A percentile compares a stretch with the other conserved stretches of the same genome.
Conservation (phyloP, 805 yeast genomes). For the Ogataea degrootiae region DNA sequence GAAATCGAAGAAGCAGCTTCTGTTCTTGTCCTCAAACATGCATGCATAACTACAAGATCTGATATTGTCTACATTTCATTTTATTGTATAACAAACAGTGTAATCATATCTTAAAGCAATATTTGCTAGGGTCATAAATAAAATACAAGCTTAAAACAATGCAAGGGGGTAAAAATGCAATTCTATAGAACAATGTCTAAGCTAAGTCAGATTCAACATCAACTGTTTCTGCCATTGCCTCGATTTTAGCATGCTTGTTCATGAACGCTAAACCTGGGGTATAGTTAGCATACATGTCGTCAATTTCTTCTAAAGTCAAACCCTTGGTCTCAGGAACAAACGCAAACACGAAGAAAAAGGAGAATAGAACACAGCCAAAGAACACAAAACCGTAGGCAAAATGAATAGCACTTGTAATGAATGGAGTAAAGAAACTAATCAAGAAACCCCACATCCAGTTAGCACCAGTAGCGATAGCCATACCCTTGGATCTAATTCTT, state of each 20-base stretch:
- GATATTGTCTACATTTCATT: too few relatives aligned
- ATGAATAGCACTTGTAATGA: constrained; percentile 48
- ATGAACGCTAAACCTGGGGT: constrained; percentile 30
- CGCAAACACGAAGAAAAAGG: constrained; percentile 49
- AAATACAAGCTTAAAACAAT: too few relatives aligned
- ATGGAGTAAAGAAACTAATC: constrained; percentile 55
- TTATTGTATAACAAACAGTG: too few relatives aligned
- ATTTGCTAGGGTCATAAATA: too few relatives aligned
- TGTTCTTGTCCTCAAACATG: too few relatives aligned
- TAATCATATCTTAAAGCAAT: too few relatives aligned
- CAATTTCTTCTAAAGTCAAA: constrained; percentile 51
- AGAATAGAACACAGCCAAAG: constrained; percentile 50
- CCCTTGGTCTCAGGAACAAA: constrained; percentile 55
- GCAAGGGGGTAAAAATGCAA: too few relatives aligned
- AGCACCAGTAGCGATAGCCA: constrained; percentile 61
- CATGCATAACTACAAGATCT: too few relatives aligned
- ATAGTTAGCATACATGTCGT: constrained; percentile 39
- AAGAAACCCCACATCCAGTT: constrained; percentile 62
- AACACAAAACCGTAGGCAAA: constrained; percentile 56
- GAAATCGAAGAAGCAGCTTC: too few relatives aligned
- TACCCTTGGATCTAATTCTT: constrained; percentile 56
- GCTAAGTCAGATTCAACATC: too few relatives aligned
- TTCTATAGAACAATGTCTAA: too few relatives aligned
- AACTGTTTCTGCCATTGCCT: not conserved
- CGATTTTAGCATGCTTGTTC: not conserved